Conservation (phyloP, 2,329 filamentous ascomycete genomes). For the Zymoseptoria crescenta region DNA sequence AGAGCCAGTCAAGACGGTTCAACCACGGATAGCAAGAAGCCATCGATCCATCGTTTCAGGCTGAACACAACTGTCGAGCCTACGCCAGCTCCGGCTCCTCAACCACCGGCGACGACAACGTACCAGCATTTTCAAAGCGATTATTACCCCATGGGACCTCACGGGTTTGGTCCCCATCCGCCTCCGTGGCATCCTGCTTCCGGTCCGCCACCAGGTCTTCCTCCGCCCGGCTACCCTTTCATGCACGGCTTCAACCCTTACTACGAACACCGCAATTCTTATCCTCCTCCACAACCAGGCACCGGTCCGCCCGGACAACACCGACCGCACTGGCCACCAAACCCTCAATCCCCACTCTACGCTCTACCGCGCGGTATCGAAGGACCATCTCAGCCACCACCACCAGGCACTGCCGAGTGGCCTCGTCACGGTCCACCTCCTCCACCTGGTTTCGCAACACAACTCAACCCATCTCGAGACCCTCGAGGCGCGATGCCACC, state of each 20-base stretch:
- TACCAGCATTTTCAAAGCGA: conserved; percentile 6
- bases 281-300: background rate
- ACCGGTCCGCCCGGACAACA: background rate
- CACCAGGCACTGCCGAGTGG: conserved; percentile 3
- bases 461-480: background rate
- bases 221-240: background rate
- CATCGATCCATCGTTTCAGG: conserved; percentile 6
- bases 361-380: conserved; percentile 4
- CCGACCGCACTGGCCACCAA: background rate
- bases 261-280: background rate
- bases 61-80: conserved; percentile 1
- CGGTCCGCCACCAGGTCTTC: too few species aligned
- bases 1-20: background rate
- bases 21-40: conserved; percentile 1
- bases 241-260: background rate
- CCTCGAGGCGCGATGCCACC: conserved; percentile 2
- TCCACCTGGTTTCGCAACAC: background rate
- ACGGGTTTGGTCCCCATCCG: conserved; percentile 5
- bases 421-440: conserved; percentile 2
- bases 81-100: background rate
- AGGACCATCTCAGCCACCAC: background rate
- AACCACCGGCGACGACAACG: conserved; percentile 3
- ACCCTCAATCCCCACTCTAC: conserved; percentile 1
- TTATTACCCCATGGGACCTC: conserved; percentile 6
- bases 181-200: background rate